Conservation (phyloP, 169 alveolate genomes). For the Condylostoma magnum region DNA sequence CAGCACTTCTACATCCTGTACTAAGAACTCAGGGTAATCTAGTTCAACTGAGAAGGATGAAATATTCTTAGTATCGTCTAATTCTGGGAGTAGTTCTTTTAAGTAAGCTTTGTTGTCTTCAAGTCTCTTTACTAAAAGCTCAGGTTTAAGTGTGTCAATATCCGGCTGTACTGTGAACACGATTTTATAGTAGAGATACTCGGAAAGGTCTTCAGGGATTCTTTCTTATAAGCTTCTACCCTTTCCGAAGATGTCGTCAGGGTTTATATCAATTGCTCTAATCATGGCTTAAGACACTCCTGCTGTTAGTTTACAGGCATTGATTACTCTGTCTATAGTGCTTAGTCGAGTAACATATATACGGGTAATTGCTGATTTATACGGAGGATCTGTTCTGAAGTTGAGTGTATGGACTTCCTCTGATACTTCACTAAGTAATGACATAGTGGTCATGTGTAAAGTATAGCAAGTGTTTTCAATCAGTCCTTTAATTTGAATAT, state of each 20-base stretch:
- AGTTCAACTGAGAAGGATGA: background rate
- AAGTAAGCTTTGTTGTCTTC: background rate
- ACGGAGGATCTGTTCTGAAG: background rate
- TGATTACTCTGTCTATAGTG: background rate
- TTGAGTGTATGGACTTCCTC: background rate
- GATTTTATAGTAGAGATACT: conserved; percentile 6
- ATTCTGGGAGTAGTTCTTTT: background rate
- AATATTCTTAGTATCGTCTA: background rate
- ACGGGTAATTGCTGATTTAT: conserved; percentile 22
- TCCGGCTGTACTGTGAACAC: background rate
- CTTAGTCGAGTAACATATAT: conserved; percentile 4
- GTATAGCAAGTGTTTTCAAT: conserved; percentile 15
- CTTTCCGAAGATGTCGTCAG: no score
- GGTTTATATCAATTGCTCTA: no score
- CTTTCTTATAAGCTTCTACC: no score
- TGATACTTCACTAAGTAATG: background rate
- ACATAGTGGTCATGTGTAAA: background rate
- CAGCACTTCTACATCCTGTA: background rate
- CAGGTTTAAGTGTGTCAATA: conserved; percentile 11
- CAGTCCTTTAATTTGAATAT: background rate
- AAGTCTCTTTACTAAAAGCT: conserved; percentile 3
- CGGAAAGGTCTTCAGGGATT: no score
- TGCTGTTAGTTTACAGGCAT: no score
- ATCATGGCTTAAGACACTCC: no score
- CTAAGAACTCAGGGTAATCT: background rate